Evolutionary conservation across 2,329 filamentous ascomycete species (phyloP).

Genomic region (Canariomyces notabilis): DNA sequence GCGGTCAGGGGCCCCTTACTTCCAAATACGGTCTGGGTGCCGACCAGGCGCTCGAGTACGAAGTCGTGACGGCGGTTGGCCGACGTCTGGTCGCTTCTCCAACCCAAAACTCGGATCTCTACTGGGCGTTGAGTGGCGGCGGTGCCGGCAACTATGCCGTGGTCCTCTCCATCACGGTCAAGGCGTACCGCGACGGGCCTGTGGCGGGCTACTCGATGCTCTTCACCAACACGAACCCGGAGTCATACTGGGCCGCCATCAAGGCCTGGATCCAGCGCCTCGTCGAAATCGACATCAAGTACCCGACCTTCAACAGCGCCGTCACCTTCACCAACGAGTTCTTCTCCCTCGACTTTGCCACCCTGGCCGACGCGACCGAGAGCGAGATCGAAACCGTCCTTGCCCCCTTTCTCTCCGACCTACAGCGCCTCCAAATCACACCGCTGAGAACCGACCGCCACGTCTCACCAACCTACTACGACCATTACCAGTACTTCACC

Average conservation of each 20-base stretch:
- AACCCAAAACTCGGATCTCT: slow-evolving; percentile 20
- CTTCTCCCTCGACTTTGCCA: slow-evolving; percentile 3
- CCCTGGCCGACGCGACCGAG: background rate
- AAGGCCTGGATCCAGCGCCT: slow-evolving; percentile 4
- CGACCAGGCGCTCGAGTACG: slow-evolving; percentile 25
- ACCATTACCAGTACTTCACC: slow-evolving; percentile 1
- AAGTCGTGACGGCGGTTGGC: slow-evolving; percentile 37
- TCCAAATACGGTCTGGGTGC: slow-evolving; percentile 11
- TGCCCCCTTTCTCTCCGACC: background rate
- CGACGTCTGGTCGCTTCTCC: slow-evolving; percentile 12
- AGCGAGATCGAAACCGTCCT: background rate
- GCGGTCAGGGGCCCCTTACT: slow-evolving; percentile 7
- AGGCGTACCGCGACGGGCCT: slow-evolving; percentile 4
- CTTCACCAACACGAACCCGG: slow-evolving; percentile 6
- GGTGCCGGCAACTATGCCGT: slow-evolving; percentile 19
- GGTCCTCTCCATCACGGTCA: slow-evolving; percentile 11
- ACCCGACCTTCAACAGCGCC: no score
- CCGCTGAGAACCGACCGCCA: background rate
- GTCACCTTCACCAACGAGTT: background rate
- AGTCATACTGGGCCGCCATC: slow-evolving; percentile 5
- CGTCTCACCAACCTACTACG: background rate
- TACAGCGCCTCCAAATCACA: background rate
- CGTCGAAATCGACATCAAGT: background rate
- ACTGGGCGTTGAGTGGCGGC: slow-evolving; percentile 22
- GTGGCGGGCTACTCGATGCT: background rate